These are phyloP conservation scores for Boletus insuetus DNA, from an alignment of 768 basidiomycete genomes.

Conservation along the genomic window DNA sequence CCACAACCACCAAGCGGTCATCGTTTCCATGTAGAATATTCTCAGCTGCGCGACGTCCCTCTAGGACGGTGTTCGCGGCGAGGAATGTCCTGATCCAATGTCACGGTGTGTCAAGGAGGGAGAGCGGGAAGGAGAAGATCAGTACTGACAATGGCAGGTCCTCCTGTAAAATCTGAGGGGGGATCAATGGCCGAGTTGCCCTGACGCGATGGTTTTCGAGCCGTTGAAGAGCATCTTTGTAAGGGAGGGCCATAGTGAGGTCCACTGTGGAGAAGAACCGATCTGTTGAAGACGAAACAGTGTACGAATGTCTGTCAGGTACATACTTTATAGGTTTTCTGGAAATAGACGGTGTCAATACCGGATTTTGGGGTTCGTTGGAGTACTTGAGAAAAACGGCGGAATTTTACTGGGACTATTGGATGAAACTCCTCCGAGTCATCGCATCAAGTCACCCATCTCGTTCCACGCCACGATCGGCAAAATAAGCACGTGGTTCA, in stretches of 20 bases:
- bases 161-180: slow-evolving; percentile 92
- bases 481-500: slow-evolving; percentile 10
- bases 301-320: neutral
- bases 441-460: neutral
- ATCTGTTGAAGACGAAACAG: slow-evolving; percentile 20
- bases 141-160: slow-evolving; percentile 76
- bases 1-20: slow-evolving; percentile 89
- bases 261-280: slow-evolving; percentile 34
- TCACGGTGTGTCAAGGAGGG: neutral
- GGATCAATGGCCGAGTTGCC: slow-evolving; percentile 84
- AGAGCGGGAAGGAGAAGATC: neutral
- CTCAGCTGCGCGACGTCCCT: slow-evolving; percentile 78
- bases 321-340: slow-evolving; percentile 24
- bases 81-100: slow-evolving; percentile 55
- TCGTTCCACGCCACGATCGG: slow-evolving; percentile 10
- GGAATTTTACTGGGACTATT: neutral
- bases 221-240: slow-evolving; percentile 74
- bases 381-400: neutral
- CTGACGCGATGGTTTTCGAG: slow-evolving; percentile 89
- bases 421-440: neutral
- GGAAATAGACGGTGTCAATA: slow-evolving; percentile 11
- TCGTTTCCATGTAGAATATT: slow-evolving; percentile 72
- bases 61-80: slow-evolving; percentile 85
- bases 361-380: neutral
- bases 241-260: slow-evolving; percentile 64